Evolutionary conservation across 805 yeast genomes (phyloP).

Genomic region (Metschnikowia picachoensis): DNA sequence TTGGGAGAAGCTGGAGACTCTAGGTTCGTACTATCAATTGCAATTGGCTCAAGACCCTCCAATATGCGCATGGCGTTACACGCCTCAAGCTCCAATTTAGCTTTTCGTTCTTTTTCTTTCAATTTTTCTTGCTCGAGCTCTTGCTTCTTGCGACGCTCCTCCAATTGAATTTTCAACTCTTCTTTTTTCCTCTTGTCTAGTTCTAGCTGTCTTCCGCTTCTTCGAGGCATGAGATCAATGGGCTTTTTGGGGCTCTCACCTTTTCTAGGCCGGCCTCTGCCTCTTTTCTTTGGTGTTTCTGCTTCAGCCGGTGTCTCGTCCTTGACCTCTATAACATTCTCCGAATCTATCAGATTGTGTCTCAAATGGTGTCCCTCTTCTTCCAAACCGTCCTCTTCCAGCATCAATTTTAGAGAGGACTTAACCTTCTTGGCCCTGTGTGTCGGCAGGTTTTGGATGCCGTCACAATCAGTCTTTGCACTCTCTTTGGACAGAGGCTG

Average conservation of each 20-base stretch:
- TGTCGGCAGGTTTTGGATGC: too few species aligned
- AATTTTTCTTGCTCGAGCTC: neutral
- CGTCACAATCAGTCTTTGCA: neutral
- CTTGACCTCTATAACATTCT: neutral
- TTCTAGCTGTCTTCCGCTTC: constrained; percentile 6
- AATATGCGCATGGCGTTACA: constrained; percentile 6
- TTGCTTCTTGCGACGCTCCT: neutral
- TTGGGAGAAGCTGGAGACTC: neutral
- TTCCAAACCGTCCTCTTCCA: constrained; percentile 30
- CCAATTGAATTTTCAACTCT: constrained; percentile 7
- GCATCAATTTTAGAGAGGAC: constrained; percentile 28
- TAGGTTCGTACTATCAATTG: neutral
- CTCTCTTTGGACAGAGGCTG: neutral
- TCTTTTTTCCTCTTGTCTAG: constrained; percentile 7
- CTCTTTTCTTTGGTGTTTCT: constrained; percentile 9
- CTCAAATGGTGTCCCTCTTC: constrained; percentile 16
- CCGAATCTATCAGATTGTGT: neutral
- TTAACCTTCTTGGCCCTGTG: constrained; percentile 28
- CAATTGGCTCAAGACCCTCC: constrained; percentile 8
- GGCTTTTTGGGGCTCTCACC: constrained; percentile 9
- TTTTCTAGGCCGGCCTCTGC: constrained; percentile 16
- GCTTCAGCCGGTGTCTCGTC: constrained; percentile 1
- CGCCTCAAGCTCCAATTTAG: neutral
- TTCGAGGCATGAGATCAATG: constrained; percentile 2
- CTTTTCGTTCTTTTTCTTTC: neutral